phyloP scores from a whole-genome alignment of 257 asterid species.

The Ocimum tenuiflorum region DNA sequence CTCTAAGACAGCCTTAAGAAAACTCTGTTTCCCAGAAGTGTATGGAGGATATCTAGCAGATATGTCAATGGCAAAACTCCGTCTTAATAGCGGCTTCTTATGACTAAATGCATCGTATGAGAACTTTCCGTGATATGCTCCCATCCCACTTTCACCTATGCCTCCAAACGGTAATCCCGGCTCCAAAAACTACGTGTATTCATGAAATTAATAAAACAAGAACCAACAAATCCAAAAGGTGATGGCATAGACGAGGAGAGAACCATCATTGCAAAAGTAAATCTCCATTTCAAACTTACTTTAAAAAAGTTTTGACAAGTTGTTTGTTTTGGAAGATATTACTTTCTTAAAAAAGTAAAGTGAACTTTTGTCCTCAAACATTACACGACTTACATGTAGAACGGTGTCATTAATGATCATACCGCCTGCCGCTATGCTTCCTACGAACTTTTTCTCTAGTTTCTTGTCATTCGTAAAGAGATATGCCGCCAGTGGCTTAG shows the following conservation, averaged over 20 bases:
- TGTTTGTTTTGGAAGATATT: too few relatives aligned
- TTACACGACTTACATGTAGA: constrained; percentile 44
- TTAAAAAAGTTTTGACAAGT: too few relatives aligned
- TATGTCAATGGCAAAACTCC: constrained; percentile 57
- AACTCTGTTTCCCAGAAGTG: constrained; percentile 41
- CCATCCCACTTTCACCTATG: constrained; percentile 90
- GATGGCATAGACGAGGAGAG: too few relatives aligned
- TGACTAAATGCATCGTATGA: constrained; percentile 90
- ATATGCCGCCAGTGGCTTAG: constrained; percentile 90
- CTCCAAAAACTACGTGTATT: constrained; percentile 38
- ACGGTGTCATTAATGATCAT: constrained; percentile 58
- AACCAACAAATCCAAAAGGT: too few relatives aligned
- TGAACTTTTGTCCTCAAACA: not conserved
- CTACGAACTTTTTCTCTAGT: constrained; percentile 48
- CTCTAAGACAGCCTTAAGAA: constrained; percentile 40
- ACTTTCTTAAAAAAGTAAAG: too few relatives aligned
- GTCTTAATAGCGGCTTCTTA: constrained; percentile 63
- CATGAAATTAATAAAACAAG: too few relatives aligned
- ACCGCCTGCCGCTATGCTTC: constrained; percentile 64
- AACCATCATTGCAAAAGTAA: too few relatives aligned
- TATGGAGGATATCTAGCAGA: constrained; percentile 87
- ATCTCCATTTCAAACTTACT: too few relatives aligned
- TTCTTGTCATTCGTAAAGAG: constrained; percentile 65
- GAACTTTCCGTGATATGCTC: constrained; percentile 79
- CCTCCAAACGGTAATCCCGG: constrained; percentile 76